Conservation (phyloP, 345 rosid genomes). For the Geranium rotundifolium region DNA sequence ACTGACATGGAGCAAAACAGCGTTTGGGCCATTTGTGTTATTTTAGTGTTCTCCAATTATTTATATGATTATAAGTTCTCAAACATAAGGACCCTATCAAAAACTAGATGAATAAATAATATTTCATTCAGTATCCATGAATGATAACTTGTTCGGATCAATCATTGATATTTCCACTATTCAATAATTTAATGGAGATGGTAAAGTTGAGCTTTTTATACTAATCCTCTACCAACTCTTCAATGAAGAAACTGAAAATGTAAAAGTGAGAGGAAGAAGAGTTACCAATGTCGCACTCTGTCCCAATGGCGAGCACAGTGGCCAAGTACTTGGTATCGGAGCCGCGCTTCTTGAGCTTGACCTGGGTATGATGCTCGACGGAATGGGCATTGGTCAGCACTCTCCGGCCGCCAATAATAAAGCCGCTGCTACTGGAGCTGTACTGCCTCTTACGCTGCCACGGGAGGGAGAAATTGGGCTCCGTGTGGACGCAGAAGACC, state of each 20-base stretch:
- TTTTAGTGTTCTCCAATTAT: no score
- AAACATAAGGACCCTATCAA: no score
- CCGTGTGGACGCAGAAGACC: conserved; percentile 85
- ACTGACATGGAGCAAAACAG: no score
- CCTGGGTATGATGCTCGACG: conserved; percentile 87
- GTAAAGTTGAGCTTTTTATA: no score
- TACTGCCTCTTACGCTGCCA: conserved; percentile 93
- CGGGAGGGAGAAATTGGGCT: conserved; percentile 80
- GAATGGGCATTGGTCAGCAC: conserved; percentile 90
- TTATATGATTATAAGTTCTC: no score
- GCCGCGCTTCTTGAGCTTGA: conserved; percentile 81
- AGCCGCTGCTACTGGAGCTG: conserved; percentile 80
- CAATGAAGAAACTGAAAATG: conserved; percentile 1
- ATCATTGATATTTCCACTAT: neutral
- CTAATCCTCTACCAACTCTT: neutral
- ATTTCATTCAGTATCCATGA: neutral
- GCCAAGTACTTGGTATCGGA: conserved; percentile 89
- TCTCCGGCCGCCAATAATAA: conserved; percentile 58
- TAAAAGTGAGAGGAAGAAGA: neutral
- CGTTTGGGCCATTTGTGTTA: no score
- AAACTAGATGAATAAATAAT: no score
- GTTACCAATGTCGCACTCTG: conserved; percentile 85
- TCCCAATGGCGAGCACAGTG: conserved; percentile 77
- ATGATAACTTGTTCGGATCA: neutral
- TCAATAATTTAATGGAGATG: no score